These are phyloP conservation scores for Astrephomene gubernaculifera DNA, from an alignment of 139 green algal genomes.

Conservation along the genomic window DNA sequence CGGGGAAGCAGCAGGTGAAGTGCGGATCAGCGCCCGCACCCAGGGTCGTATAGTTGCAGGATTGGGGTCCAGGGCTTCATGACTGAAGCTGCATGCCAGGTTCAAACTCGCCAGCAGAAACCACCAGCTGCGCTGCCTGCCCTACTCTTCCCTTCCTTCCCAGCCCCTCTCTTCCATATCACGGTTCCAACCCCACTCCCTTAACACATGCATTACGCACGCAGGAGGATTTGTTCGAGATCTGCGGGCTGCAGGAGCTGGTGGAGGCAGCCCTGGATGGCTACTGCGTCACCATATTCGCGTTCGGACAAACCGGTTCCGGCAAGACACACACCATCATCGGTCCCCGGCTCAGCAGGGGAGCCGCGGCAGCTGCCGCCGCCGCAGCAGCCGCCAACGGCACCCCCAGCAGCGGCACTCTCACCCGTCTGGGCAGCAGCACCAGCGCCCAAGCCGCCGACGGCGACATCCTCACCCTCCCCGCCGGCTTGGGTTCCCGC, in stretches of 20 bases:
- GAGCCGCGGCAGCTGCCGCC: not conserved
- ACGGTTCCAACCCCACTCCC: not conserved
- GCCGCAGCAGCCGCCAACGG: not conserved
- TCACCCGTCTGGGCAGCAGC: not conserved
- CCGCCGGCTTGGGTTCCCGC: no score
- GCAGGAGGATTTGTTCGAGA: constrained; percentile 64
- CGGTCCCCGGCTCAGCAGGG: constrained; percentile 63
- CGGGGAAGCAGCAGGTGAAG: not conserved
- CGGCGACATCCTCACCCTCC: not conserved
- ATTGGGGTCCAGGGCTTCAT: not conserved
- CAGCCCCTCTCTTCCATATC: not conserved
- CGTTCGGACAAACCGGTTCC: constrained; percentile 73
- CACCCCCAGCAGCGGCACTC: not conserved
- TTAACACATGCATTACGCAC: not conserved
- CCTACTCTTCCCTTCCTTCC: not conserved
- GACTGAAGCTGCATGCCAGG: no score
- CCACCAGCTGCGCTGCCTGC: not conserved
- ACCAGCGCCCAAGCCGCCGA: not conserved
- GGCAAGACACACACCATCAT: constrained; percentile 91
- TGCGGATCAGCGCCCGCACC: not conserved
- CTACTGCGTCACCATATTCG: constrained; percentile 79
- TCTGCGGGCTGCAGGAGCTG: constrained; percentile 69
- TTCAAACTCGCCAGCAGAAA: not conserved
- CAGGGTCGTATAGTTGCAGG: not conserved
- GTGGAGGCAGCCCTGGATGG: constrained; percentile 73